phyloP scores from a whole-genome alignment of 2,329 filamentous ascomycete genomes.

The Knufia petricola region DNA sequence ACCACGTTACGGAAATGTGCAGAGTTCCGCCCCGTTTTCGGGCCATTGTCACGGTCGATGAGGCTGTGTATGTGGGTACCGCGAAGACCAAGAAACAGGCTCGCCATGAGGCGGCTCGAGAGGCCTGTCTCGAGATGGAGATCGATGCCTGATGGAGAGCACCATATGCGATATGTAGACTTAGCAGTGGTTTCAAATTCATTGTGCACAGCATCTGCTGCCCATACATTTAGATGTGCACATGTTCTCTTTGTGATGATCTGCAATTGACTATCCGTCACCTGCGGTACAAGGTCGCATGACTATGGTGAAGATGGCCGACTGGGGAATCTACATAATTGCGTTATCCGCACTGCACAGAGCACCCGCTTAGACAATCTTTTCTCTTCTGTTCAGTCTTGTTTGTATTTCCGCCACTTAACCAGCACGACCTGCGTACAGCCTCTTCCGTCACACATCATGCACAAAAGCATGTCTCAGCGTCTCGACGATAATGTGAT shows the following conservation, averaged over 20 bases:
- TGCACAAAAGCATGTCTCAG: neutral
- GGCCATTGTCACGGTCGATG: neutral
- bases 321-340: too few relatives aligned
- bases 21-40: neutral
- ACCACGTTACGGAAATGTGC: neutral
- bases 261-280: too few relatives aligned
- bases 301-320: too few relatives aligned
- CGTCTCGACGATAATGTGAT: neutral
- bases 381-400: too few relatives aligned
- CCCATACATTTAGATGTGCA: neutral
- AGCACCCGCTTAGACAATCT: too few relatives aligned
- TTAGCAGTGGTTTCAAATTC: neutral
- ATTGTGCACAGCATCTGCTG: neutral
- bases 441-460: neutral
- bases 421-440: neutral
- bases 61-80: neutral
- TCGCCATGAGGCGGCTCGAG: neutral
- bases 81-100: slow-evolving; percentile 1
- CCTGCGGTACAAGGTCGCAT: too few relatives aligned
- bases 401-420: neutral
- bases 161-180: neutral
- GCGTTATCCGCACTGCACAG: too few relatives aligned
- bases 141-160: neutral
- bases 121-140: slow-evolving; percentile 1
- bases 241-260: too few relatives aligned